phyloP scores from a whole-genome alignment of 805 yeast species.

The Nematodospora valgi region DNA sequence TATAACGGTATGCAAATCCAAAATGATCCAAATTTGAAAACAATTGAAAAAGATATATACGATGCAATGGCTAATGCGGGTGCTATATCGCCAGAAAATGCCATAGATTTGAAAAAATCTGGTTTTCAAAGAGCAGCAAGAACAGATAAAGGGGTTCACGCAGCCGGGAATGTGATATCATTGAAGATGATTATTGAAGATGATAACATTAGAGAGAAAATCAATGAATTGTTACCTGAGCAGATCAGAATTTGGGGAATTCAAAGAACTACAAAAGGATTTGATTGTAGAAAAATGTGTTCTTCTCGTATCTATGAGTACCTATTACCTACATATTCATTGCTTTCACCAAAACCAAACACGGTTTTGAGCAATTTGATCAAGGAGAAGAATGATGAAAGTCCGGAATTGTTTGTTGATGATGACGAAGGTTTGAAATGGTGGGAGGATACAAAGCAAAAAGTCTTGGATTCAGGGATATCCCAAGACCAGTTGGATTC shows the following conservation, averaged over 20 bases:
- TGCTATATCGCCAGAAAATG: conserved; percentile 81
- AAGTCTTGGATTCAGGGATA: conserved; percentile 23
- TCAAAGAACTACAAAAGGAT: conserved; percentile 81
- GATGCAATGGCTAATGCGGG: conserved; percentile 82
- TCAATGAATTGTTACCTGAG: conserved; percentile 74
- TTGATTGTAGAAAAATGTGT: conserved; percentile 94
- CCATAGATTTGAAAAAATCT: conserved; percentile 82
- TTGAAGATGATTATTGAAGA: conserved; percentile 83
- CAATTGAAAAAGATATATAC: conserved; percentile 88
- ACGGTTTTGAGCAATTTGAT: conserved; percentile 63
- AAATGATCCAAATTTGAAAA: conserved; percentile 75
- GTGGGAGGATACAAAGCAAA: conserved; percentile 56
- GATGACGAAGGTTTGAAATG: conserved; percentile 71
- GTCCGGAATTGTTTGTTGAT: conserved; percentile 52
- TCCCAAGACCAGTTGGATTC: conserved; percentile 9
- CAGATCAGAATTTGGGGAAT: conserved; percentile 93
- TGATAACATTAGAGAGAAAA: conserved; percentile 63
- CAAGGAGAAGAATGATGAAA: conserved; percentile 45
- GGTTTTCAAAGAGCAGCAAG: conserved; percentile 87
- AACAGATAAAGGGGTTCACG: conserved; percentile 96
- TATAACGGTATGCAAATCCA: conserved; percentile 92
- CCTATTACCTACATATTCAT: conserved; percentile 84
- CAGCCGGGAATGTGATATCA: conserved; percentile 90
- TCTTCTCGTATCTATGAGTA: conserved; percentile 95
- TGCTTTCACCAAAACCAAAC: conserved; percentile 85